phyloP scores from a whole-genome alignment of 805 yeast genomes.

The Pichia gijzeniarum region DNA sequence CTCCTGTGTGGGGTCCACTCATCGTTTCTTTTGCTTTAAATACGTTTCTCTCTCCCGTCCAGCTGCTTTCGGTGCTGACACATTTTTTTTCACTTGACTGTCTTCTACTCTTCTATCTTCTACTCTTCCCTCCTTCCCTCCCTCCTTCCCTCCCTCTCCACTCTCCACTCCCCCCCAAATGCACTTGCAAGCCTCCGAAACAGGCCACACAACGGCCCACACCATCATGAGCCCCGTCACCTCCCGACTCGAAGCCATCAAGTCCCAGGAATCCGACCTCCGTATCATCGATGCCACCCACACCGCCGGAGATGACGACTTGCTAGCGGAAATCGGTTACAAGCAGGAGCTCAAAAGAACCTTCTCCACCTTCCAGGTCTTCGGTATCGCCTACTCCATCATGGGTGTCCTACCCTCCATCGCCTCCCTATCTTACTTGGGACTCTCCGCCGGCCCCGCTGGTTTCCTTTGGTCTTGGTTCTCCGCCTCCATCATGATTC shows the following conservation, averaged over 20 bases:
- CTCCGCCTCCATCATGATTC: constrained; percentile 47
- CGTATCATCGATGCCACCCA: constrained; percentile 26
- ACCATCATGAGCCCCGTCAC: constrained; percentile 13
- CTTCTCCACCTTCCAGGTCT: constrained; percentile 56
- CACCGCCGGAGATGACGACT: constrained; percentile 27
- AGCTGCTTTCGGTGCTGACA: neutral
- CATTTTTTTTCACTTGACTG: too few relatives aligned
- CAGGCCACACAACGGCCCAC: constrained; percentile 7
- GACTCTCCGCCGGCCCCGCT: constrained; percentile 56
- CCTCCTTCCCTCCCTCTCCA: neutral
- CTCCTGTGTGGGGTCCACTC: too few relatives aligned
- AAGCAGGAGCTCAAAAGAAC: constrained; percentile 60
- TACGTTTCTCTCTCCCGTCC: too few relatives aligned
- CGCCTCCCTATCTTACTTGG: constrained; percentile 46
- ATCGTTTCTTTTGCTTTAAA: too few relatives aligned
- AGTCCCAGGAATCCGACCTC: constrained; percentile 21
- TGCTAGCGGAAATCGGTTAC: constrained; percentile 56
- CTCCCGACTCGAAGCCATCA: constrained; percentile 17
- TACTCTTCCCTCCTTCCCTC: neutral
- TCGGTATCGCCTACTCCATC: constrained; percentile 65
- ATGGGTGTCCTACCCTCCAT: constrained; percentile 67
- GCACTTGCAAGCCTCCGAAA: neutral
- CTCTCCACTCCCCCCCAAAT: neutral
- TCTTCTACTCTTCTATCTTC: too few relatives aligned
- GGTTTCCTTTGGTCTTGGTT: constrained; percentile 73